Percentiles rank a stretch among this genome's conserved stretches.
phyloP scores from a whole-genome alignment of 2,329 filamentous ascomycete species.

The Sporothrix phasma region DNA sequence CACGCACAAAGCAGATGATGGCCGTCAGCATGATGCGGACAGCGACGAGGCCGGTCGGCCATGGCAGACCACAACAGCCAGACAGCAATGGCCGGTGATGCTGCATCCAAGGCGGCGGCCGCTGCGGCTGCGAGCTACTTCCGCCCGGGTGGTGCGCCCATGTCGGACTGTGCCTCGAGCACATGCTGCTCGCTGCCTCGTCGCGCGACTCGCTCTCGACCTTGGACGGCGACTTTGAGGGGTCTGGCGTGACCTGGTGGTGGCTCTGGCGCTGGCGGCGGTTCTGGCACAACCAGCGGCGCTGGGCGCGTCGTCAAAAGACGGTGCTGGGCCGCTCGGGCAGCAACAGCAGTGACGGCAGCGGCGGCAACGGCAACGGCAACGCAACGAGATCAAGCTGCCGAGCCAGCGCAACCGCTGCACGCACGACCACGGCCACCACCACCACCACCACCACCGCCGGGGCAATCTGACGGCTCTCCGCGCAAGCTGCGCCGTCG shows the following conservation, averaged over 20 bases:
- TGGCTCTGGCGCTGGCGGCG: slow-evolving; percentile 16
- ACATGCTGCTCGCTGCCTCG: slow-evolving; percentile 14
- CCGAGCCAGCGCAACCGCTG: slow-evolving; percentile 8
- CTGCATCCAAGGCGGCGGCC: background rate
- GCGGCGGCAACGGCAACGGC: too few relatives aligned
- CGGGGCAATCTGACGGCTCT: background rate
- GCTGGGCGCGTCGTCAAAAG: slow-evolving; percentile 6
- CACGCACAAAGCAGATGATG: slow-evolving; percentile 13
- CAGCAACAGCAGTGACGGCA: background rate
- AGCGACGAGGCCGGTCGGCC: background rate
- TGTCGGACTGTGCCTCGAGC: slow-evolving; percentile 13
- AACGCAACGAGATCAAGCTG: background rate
- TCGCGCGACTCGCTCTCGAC: slow-evolving; percentile 2
- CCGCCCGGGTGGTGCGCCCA: background rate
- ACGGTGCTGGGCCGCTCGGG: background rate
- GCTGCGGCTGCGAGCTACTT: background rate
- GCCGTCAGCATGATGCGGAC: slow-evolving; percentile 8
- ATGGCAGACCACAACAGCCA: background rate
- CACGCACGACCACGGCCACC: slow-evolving; percentile 11
- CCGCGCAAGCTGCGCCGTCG: slow-evolving; percentile 14
- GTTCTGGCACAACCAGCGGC: slow-evolving; percentile 11
- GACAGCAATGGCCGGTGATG: background rate
- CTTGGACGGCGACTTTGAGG: slow-evolving; percentile 13
- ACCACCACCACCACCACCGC: slow-evolving; percentile 13
- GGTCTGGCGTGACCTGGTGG: slow-evolving; percentile 13